Evolutionary conservation across 2,329 filamentous ascomycete species (phyloP), one percentile per base, ranked within the genome.

Genomic region (Sclerotinia trifoliorum): DNA sequence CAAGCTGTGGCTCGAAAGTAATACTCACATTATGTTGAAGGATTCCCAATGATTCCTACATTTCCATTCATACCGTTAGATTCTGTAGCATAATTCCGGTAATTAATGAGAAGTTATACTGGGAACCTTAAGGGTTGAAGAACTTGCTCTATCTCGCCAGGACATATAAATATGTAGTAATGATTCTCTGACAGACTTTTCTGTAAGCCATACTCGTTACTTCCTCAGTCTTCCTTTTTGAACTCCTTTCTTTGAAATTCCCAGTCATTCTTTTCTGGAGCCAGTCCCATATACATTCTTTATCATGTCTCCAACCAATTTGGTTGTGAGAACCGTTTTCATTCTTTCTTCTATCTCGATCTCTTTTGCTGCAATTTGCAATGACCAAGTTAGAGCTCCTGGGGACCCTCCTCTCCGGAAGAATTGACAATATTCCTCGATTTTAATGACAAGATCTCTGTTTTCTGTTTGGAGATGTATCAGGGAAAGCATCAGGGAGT

Each of bases 301-400:
- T 62, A 62, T 29, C 13, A 62, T 62, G 60, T 24, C 46, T 26
- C 5, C 32, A 21, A 4, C 51, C 46, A 51, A 62, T 39, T 39
- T 39, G n/a, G 29, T 62, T 48, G 15, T 62, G 15, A 26, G 15
- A 17, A 62, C 44, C 46, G 46, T 21, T 13, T 62, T 62, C 60
- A 62, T 62, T 62, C 29, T 62, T 62, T 62, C 60, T 26, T 51
- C n/a, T 13, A 51, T 62, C 10, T 62, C 29, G 3, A 39, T 13
- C 26, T 62, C 46, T 21, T 62, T 51, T 19, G 60, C 46, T 39
- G 60, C 46, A 26, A 19, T 51, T 24, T 51, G 46, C 21, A 39
- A 62, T 62, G 46, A 39, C 8, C 60, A 62, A 4, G 21, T 15
- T 21, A 39, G 60, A n/a, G 60, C 15, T 51, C 49, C 46, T 19